Evolutionary conservation across 768 basidiomycete genomes (phyloP).

Genomic region (Fistulinella prunicolor): DNA sequence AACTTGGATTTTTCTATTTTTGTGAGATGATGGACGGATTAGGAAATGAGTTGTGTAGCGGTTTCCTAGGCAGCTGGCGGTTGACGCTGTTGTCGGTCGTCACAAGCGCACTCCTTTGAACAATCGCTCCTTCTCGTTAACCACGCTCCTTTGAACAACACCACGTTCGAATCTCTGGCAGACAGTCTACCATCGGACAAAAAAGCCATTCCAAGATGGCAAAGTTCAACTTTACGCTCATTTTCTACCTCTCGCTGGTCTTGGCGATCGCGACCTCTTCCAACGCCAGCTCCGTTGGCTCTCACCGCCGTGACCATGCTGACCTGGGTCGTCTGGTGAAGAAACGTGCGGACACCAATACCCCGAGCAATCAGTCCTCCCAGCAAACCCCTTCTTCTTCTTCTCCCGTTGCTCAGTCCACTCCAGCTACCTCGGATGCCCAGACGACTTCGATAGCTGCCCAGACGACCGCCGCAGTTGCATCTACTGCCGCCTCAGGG

Average conservation of each 20-base stretch:
- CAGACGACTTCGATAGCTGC: neutral
- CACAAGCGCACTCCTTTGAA: no score
- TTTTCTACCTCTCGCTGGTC: constrained; percentile 57
- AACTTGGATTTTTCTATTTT: neutral
- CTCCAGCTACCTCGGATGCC: constrained; percentile 7
- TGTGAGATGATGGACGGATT: constrained; percentile 8
- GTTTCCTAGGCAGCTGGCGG: constrained; percentile 19
- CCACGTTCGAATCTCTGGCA: no score
- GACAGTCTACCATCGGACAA: no score
- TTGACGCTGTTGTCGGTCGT: constrained; percentile 11
- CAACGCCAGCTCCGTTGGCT: constrained; percentile 44
- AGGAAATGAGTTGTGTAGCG: constrained; percentile 1
- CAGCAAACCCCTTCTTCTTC: constrained; percentile 3
- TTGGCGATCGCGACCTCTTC: constrained; percentile 46
- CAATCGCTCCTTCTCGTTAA: constrained; percentile 17
- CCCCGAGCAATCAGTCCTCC: constrained; percentile 1
- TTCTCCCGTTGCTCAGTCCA: constrained; percentile 27
- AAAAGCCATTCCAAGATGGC: constrained; percentile 46
- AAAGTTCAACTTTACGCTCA: constrained; percentile 56
- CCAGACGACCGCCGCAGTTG: constrained; percentile 15
- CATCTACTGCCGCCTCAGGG: constrained; percentile 10
- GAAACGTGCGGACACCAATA: constrained; percentile 48
- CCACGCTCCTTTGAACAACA: constrained; percentile 12
- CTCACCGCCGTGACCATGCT: constrained; percentile 52
- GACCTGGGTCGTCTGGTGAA: constrained; percentile 64